Conservation (phyloP, 2,329 filamentous ascomycete genomes). For the Ascochyta clinopodiicola region DNA sequence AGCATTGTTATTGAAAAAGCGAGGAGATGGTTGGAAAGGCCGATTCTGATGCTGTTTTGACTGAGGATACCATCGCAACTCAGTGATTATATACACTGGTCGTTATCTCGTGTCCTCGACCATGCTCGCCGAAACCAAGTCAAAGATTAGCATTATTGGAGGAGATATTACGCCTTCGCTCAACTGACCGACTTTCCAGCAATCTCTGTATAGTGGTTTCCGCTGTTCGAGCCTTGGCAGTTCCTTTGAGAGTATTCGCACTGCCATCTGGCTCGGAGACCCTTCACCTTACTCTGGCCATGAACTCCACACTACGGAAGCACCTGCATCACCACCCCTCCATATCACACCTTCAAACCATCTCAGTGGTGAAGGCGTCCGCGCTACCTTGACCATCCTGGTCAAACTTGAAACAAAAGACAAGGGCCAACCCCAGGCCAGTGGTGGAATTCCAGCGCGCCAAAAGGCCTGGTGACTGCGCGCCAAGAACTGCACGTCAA, state of each 20-base stretch:
- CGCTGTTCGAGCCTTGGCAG: slow-evolving; percentile 2
- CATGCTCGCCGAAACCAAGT: neutral
- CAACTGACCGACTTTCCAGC: neutral
- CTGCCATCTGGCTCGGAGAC: neutral
- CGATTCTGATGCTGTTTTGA: neutral
- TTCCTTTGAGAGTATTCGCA: neutral
- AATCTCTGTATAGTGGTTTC: slow-evolving; percentile 5
- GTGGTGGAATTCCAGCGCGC: slow-evolving; percentile 3
- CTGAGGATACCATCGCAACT: neutral
- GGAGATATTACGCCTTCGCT: slow-evolving; percentile 5
- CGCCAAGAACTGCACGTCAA: neutral
- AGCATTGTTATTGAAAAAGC: slow-evolving; percentile 2
- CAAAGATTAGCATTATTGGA: neutral
- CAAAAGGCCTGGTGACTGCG: neutral
- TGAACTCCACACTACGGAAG: neutral
- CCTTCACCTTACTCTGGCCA: neutral
- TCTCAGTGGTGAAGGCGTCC: neutral
- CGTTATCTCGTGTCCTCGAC: neutral
- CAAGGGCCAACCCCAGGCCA: neutral
- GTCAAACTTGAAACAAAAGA: neutral
- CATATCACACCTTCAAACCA: neutral
- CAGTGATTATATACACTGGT: neutral
- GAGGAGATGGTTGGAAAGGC: neutral
- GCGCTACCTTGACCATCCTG: neutral
- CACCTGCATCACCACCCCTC: neutral